Evolutionary conservation across 2,329 filamentous ascomycete species (phyloP).

Genomic region (Fusarium paranaense): DNA sequence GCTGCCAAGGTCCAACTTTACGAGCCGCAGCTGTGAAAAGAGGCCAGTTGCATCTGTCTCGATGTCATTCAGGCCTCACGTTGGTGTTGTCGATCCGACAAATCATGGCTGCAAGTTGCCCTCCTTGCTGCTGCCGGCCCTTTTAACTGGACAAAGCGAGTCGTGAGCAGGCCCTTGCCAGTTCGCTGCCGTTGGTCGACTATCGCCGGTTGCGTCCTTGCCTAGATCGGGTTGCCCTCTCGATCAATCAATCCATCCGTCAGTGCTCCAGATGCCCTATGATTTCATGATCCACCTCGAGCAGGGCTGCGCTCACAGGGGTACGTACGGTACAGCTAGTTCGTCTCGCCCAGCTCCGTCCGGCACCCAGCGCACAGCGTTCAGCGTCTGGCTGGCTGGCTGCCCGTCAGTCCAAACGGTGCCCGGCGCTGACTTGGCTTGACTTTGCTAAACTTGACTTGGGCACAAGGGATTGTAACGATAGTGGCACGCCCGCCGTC

Average conservation of each 20-base stretch:
- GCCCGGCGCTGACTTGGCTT: conserved; percentile 20
- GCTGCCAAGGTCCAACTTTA: conserved; percentile 3
- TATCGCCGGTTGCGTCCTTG: conserved; percentile 24
- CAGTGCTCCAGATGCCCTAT: conserved; percentile 41
- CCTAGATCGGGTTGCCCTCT: conserved; percentile 39
- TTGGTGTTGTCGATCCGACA: conserved; percentile 1
- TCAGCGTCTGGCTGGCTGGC: conserved; percentile 4
- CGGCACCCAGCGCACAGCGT: conserved; percentile 41
- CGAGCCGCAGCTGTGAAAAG: not conserved
- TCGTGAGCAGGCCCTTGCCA: conserved; percentile 5
- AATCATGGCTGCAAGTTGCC: not conserved
- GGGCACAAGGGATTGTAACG: conserved; percentile 25
- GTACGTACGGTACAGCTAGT: conserved; percentile 26
- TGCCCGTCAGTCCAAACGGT: conserved; percentile 33
- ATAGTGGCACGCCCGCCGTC: conserved; percentile 40
- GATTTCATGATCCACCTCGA: conserved; percentile 45
- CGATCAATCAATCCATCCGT: conserved; percentile 38
- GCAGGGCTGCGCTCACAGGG: conserved; percentile 42
- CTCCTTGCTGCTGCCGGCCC: conserved; percentile 1
- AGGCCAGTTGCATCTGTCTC: not conserved
- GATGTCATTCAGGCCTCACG: not conserved
- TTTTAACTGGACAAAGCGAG: conserved; percentile 10
- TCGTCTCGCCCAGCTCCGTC: conserved; percentile 41
- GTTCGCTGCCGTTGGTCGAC: conserved; percentile 13
- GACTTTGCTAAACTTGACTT: not conserved